Percentiles rank a stretch among this genome's conserved stretches.
Conservation (phyloP, 2,329 filamentous ascomycete genomes). For the Sporothrix curviconia region DNA sequence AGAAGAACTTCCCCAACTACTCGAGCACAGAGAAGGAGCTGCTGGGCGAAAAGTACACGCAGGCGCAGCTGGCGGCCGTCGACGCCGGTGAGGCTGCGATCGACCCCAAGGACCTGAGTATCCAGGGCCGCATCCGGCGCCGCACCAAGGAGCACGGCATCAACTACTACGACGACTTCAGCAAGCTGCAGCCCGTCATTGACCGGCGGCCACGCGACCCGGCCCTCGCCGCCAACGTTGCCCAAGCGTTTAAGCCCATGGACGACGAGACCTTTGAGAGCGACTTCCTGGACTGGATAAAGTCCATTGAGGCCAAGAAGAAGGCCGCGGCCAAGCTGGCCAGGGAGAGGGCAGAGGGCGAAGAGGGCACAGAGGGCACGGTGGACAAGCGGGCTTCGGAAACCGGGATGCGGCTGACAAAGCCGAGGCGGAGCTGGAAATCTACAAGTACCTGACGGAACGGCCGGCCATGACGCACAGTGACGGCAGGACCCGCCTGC, state of each 20-base stretch:
- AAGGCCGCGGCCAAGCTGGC: conserved; percentile 22
- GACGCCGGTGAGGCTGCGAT: conserved; percentile 74
- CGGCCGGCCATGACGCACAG: conserved; percentile 30
- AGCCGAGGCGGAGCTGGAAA: too few species aligned
- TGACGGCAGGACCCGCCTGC: conserved; percentile 20
- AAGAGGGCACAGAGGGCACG: conserved; percentile 27
- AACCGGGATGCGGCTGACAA: too few species aligned
- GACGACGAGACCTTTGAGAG: conserved; percentile 53
- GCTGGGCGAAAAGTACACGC: conserved; percentile 64
- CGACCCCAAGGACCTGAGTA: conserved; percentile 64
- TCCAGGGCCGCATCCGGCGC: conserved; percentile 65
- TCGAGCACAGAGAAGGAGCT: conserved; percentile 56
- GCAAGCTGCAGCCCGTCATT: conserved; percentile 66
- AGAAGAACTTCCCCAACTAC: conserved; percentile 55
- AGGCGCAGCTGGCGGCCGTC: conserved; percentile 74
- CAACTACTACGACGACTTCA: conserved; percentile 77
- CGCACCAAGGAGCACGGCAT: conserved; percentile 48
- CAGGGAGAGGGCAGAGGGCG: conserved; percentile 21
- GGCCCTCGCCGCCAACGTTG: conserved; percentile 30
- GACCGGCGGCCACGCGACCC: conserved; percentile 58
- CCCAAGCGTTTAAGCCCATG: conserved; percentile 49
- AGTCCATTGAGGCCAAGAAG: conserved; percentile 23
- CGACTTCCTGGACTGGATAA: conserved; percentile 46
- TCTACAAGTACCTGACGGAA: conserved; percentile 31
- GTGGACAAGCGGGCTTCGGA: too few species aligned